phyloP scores from a whole-genome alignment of 768 basidiomycete genomes.

The Lactarius akahatsu region DNA sequence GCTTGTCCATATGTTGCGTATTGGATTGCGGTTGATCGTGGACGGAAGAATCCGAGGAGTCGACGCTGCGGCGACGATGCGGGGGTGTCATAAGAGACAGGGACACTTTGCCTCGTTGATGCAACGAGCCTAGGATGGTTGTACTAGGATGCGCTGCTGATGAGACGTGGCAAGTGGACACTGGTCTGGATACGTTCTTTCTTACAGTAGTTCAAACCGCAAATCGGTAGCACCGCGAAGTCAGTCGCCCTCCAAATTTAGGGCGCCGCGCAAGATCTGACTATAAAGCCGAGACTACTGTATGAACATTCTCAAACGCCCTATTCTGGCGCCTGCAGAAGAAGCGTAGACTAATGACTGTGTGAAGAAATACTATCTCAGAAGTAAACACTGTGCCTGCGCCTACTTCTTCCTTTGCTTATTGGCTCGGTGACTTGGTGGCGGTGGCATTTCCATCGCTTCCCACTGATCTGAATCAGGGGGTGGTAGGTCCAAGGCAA shows the following conservation, averaged over 20 bases:
- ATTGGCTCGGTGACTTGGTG: constrained; percentile 5
- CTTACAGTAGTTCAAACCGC: background rate
- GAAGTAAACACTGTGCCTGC: background rate
- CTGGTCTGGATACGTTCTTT: background rate
- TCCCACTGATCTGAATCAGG: constrained; percentile 43
- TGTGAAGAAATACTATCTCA: too few species aligned
- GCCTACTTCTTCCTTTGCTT: constrained; percentile 22
- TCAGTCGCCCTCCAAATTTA: background rate
- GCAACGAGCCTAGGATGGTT: constrained; percentile 22
- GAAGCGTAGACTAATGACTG: background rate
- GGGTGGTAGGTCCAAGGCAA: constrained; percentile 37
- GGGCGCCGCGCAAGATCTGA: constrained; percentile 6
- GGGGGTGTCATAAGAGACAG: constrained; percentile 14
- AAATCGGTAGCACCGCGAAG: background rate
- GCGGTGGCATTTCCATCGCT: constrained; percentile 33
- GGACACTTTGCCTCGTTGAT: constrained; percentile 11
- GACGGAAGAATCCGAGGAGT: constrained; percentile 21
- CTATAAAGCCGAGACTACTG: background rate
- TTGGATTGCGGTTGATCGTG: background rate
- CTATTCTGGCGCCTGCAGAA: background rate
- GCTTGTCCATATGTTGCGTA: background rate
- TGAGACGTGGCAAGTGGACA: background rate
- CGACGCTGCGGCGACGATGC: constrained; percentile 26
- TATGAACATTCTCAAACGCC: background rate
- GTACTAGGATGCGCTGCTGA: constrained; percentile 14